Evolutionary conservation across 352 stramenopile genomes (phyloP), one percentile per base, ranked within the genome.

Genomic region (Blastocystis hominis): DNA sequence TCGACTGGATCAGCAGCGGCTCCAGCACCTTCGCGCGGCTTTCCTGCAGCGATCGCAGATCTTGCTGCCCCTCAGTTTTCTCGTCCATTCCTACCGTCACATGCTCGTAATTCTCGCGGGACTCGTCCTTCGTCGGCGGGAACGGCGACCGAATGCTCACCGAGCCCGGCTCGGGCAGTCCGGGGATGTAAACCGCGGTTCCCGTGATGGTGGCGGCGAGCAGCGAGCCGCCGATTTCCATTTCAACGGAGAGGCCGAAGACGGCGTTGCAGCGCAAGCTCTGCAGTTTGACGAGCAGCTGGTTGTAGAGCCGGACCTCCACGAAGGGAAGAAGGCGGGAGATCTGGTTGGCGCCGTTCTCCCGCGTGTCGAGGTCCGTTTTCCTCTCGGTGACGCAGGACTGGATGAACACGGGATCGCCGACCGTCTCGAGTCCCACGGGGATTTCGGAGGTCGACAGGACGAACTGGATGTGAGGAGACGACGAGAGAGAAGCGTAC

Each of bases 271-370:
- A 93, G 34, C 95, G 95, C 30, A 98, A 90, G 20, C 98, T 94
- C 87, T 95, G 95, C 10, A 95, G 88, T 88, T 95, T 95, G 24
- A 95, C 89, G 91, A 95, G 94, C 1, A 98, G 92, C 91, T 98
- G 96, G 17, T 96, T 94, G 91, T 97, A 96, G 3, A 98, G 91
- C 81, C 98, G 95, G 88, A 98, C 98, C 88, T 98, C 96, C 34
- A 98, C 90, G 86, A 98, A 98, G n/a, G 96, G 95, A 1, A 99
- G 91, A 7, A 94, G 94, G 88, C 98, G 94, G 3, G 93, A 97
- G 0, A 98, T 94, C 72, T 95, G 94, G 13, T 97, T 96, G 7
- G 96, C 96, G 89, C 98, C 97, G 30, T 93, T 93, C 87, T 99
- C 96, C 2, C 94, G 94, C 3, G 91, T 94, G 38, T 94, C 93